phyloP scores from a whole-genome alignment of 2,329 filamentous ascomycete species.

The Davidsoniella neocaledoniae region DNA sequence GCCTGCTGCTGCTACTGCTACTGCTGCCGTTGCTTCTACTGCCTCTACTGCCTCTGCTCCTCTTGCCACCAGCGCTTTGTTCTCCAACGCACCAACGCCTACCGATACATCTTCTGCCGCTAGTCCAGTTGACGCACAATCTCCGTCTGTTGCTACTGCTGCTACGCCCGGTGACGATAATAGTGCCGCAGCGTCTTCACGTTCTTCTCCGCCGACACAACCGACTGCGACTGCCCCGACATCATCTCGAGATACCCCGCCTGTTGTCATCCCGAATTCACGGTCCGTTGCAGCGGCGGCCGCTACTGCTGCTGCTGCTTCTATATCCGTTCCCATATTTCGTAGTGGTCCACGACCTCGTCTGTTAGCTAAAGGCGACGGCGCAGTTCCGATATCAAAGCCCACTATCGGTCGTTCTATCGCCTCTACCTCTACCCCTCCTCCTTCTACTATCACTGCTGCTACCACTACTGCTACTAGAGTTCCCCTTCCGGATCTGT shows the following conservation, averaged over 20 bases:
- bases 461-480: not conserved
- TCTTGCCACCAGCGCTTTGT: not conserved
- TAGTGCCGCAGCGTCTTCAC: not conserved
- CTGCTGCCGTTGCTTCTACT: conserved; percentile 22
- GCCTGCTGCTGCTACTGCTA: conserved; percentile 23
- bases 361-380: conserved; percentile 1
- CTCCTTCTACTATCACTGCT: not conserved
- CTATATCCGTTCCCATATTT: not conserved
- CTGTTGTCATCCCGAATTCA: not conserved
- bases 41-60: conserved; percentile 18
- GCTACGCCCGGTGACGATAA: not conserved
- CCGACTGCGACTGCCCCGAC: not conserved
- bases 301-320: not conserved
- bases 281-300: not conserved
- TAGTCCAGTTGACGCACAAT: not conserved
- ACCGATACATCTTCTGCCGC: not conserved
- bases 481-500: not conserved
- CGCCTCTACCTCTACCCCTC: too few relatives aligned
- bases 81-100: not conserved
- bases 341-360: conserved; percentile 4
- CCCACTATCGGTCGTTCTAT: not conserved
- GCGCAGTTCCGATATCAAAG: not conserved
- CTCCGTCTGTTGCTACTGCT: not conserved
- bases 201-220: not conserved
- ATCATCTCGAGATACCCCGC: conserved; percentile 3